These are phyloP conservation scores for Smittium culicis DNA, from an alignment of 371 early-diverging fungal species.

Conservation along the genomic window DNA sequence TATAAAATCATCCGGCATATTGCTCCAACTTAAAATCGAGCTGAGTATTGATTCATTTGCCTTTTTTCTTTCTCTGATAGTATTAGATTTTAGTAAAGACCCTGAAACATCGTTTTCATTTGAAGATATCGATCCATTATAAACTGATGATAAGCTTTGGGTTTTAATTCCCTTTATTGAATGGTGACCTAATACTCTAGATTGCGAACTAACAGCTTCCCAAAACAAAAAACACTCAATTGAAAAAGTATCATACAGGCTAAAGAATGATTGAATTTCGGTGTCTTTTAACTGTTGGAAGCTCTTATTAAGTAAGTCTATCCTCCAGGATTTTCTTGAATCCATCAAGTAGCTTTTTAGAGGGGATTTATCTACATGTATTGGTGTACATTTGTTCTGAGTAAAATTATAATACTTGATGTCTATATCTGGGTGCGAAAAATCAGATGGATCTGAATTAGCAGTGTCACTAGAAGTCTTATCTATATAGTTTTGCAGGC, in stretches of 20 bases:
- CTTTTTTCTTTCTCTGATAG: neutral
- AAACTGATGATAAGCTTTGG: neutral
- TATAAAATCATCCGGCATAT: neutral
- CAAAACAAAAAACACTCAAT: constrained; percentile 79
- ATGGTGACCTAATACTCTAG: neutral
- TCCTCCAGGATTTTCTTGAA: constrained; percentile 61
- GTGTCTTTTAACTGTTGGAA: constrained; percentile 45
- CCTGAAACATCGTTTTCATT: neutral
- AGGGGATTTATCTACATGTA: constrained; percentile 29
- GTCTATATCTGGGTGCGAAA: constrained; percentile 12
- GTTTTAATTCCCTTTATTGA: neutral
- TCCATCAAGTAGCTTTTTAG: constrained; percentile 48
- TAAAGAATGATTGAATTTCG: constrained; percentile 41
- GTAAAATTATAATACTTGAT: constrained; percentile 21
- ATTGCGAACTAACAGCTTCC: constrained; percentile 41
- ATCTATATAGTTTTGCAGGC: constrained; percentile 24
- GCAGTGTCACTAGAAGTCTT: neutral
- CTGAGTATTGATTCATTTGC: neutral
- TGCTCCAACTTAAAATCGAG: neutral
- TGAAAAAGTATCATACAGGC: constrained; percentile 65
- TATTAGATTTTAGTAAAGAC: neutral
- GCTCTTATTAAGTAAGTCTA: constrained; percentile 37
- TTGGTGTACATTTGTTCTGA: constrained; percentile 7
- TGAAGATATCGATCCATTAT: neutral
- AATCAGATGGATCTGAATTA: constrained; percentile 9